These are phyloP conservation scores for Monascus ruber DNA, from an alignment of 2,329 filamentous ascomycete species.

Conservation along the genomic window DNA sequence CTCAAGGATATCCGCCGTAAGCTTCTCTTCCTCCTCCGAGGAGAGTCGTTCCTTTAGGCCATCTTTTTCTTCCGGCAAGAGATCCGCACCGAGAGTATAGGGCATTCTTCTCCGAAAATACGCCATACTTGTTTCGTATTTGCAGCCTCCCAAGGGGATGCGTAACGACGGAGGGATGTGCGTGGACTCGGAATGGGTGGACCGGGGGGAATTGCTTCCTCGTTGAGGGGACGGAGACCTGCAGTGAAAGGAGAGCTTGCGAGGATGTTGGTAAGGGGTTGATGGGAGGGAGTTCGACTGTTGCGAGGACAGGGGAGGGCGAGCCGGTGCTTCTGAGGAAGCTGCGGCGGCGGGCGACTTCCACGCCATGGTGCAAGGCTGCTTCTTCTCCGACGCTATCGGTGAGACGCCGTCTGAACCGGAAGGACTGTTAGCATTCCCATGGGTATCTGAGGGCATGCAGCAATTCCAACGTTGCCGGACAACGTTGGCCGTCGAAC, in stretches of 20 bases:
- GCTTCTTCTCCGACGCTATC: slow-evolving; percentile 26
- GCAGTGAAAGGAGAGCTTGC: slow-evolving; percentile 70
- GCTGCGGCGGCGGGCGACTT: slow-evolving; percentile 23
- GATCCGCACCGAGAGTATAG: slow-evolving; percentile 76
- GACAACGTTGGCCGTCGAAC: slow-evolving; percentile 8
- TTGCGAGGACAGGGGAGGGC: slow-evolving; percentile 44
- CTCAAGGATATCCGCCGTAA: slow-evolving; percentile 73
- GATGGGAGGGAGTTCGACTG: slow-evolving; percentile 87
- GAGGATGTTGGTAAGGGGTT: slow-evolving; percentile 79
- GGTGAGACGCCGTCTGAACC: slow-evolving; percentile 31
- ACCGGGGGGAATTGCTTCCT: slow-evolving; percentile 73
- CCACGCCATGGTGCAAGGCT: slow-evolving; percentile 31
- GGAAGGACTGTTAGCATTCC: slow-evolving; percentile 29
- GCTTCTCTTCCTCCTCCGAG: slow-evolving; percentile 59
- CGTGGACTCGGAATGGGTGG: slow-evolving; percentile 81
- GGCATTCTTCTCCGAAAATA: slow-evolving; percentile 78
- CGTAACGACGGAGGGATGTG: slow-evolving; percentile 58
- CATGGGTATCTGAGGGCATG: slow-evolving; percentile 32
- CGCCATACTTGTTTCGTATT: slow-evolving; percentile 77
- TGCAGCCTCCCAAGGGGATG: slow-evolving; percentile 60
- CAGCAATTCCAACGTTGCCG: slow-evolving; percentile 24
- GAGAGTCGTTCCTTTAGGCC: slow-evolving; percentile 59
- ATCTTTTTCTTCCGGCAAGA: slow-evolving; percentile 58
- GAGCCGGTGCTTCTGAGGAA: slow-evolving; percentile 23
- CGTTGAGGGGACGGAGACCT: slow-evolving; percentile 68